Base-by-base conservation (phyloP, 192 early-diverging fungal genomes). In the Gamsiella multidivaricata region DNA sequence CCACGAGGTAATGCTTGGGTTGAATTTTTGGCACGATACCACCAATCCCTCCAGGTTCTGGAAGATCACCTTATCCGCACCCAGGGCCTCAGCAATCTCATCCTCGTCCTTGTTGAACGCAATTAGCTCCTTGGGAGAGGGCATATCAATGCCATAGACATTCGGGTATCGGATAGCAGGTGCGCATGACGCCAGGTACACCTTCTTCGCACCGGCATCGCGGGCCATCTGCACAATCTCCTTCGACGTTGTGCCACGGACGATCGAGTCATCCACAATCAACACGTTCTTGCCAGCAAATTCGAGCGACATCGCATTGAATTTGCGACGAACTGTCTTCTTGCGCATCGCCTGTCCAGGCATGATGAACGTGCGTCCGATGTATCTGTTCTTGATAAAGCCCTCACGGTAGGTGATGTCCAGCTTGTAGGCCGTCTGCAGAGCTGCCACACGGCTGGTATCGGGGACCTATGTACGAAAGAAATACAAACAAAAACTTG, bases 81-180 rank as follows among this genome's bases (percentile, higher is more conserved):
- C 96, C 61, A 99, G 91, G 50, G 86, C 92, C 17, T 85, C 67
- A 17, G 98, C 96, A 51, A 99, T 90, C 62, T 94, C 85, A n/a
- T 91, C 89, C 60, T 95, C 94, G 39, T 82, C 88, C 46, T 89
- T 88, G 42, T 88, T 85, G 37, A 89, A 84, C 3, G 96, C 98
- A 22, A 99, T 93, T 53, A 99, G 85, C 81, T 99, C 98, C 42
- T 85, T 81, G 23, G 91, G 89, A 25, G 95, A 94, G 25, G 98
- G 98, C 97, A 99, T 99, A 73, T 99, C 97, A 82, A 99, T 99
- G 68, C 98, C 98, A 80, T 99, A 99, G 37, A 98, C 98, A 84
- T 99, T 99, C 62, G 96, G 96, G 86, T 87, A 96, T 86, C 95
- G 88, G 55, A 99, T 93, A 55, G 96, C 88, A 36, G 98, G 98